Percentiles rank a stretch among this genome's conserved stretches.
Conservation (phyloP, 2,329 filamentous ascomycete genomes). For the Xylaria sp. region DNA sequence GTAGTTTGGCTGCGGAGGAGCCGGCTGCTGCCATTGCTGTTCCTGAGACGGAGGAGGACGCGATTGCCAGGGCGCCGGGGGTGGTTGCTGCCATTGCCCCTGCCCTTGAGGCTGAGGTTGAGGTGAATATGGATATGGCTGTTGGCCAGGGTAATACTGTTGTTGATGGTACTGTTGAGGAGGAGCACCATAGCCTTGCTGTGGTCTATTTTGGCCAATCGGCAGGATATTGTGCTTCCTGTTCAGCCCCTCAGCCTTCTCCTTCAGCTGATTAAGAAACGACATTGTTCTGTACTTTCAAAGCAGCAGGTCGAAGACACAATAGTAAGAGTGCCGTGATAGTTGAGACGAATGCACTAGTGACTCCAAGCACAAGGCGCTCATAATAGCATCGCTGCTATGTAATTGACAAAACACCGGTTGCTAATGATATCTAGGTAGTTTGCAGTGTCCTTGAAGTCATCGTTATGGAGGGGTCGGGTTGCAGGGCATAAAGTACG, state of each 20-base stretch:
- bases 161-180: slow-evolving; percentile 24
- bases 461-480: slow-evolving; percentile 3
- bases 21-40: slow-evolving; percentile 14
- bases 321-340: background rate
- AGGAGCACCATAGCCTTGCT: slow-evolving; percentile 34
- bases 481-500: background rate
- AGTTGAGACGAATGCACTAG: background rate
- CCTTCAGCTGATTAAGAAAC: slow-evolving; percentile 53
- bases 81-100: slow-evolving; percentile 36
- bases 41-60: slow-evolving; percentile 23
- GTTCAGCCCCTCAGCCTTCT: slow-evolving; percentile 52
- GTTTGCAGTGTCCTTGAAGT: background rate
- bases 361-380: too few relatives aligned
- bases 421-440: too few relatives aligned
- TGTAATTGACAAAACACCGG: background rate
- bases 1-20: slow-evolving; percentile 37
- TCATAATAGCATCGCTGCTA: background rate
- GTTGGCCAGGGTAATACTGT: slow-evolving; percentile 41
- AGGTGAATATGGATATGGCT: slow-evolving; percentile 30
- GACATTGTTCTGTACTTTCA: slow-evolving; percentile 35
- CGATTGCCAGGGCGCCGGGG: slow-evolving; percentile 24
- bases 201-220: slow-evolving; percentile 38
- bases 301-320: background rate
- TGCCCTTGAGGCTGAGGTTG: slow-evolving; percentile 31
- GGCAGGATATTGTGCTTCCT: slow-evolving; percentile 45